Percentiles rank a stretch among this genome's conserved stretches.
Evolutionary conservation across 2,329 filamentous ascomycete species (phyloP).

Genomic region (Alternaria brassicae): DNA sequence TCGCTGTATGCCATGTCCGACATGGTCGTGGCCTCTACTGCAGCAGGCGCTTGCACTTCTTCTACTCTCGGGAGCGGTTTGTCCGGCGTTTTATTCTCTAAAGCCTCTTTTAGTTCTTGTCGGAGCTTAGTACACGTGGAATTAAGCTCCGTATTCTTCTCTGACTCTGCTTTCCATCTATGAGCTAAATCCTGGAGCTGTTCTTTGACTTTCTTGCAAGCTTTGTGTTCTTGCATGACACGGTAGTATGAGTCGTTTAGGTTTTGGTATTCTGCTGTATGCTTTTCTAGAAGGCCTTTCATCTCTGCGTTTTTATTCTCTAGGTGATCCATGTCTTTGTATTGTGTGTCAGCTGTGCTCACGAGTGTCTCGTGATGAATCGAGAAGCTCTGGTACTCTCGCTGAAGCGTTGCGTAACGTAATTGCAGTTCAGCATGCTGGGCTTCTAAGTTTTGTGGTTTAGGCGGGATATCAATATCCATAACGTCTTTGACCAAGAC

Average conservation of each 20-base stretch:
- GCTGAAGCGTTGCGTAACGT: conserved; percentile 8
- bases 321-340: neutral
- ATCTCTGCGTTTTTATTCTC: conserved; percentile 13
- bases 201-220: conserved; percentile 10
- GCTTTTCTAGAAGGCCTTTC: conserved; percentile 10
- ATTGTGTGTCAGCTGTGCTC: conserved; percentile 3
- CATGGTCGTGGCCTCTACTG: conserved; percentile 14
- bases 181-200: conserved; percentile 11
- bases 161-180: conserved; percentile 11
- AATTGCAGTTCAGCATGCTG: conserved; percentile 9
- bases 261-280: conserved; percentile 3
- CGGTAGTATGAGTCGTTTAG: conserved; percentile 7
- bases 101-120: conserved; percentile 9
- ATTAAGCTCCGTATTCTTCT: conserved; percentile 7
- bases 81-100: conserved; percentile 2
- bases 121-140: conserved; percentile 8
- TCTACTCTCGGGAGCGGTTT: neutral
- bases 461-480: conserved; percentile 2
- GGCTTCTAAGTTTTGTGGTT: conserved; percentile 3
- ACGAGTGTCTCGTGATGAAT: neutral
- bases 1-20: conserved; percentile 13
- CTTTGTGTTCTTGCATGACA: conserved; percentile 3
- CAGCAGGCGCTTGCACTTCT: conserved; percentile 10
- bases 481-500: conserved; percentile 5
- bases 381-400: neutral